A percentile compares a stretch with the other conserved stretches of the same genome.
Evolutionary conservation across 2,329 filamentous ascomycete genomes (phyloP).

Genomic region (Hymenoscyphus linearis): DNA sequence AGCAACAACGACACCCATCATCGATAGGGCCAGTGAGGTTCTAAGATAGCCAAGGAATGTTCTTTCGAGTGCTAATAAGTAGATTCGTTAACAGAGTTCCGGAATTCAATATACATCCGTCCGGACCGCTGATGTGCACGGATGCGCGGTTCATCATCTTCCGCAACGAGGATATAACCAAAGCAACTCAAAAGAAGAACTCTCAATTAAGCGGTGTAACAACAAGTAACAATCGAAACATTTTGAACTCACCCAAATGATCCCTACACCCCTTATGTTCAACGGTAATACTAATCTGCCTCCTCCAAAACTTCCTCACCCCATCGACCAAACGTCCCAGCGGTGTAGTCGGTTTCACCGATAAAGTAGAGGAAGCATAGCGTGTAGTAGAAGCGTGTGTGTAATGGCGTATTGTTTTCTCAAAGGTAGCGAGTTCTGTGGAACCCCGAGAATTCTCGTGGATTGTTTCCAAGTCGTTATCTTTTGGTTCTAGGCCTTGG

Average conservation of each 20-base stretch:
- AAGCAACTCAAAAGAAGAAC: not conserved
- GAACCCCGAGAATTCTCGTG: conserved; percentile 24
- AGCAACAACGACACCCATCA: conserved; percentile 59
- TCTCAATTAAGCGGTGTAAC: not conserved
- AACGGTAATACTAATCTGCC: conserved; percentile 45
- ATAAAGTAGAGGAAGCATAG: conserved; percentile 6
- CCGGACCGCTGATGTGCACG: too few species aligned
- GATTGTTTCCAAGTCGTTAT: not conserved
- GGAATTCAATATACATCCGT: not conserved
- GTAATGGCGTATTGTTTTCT: conserved; percentile 23
- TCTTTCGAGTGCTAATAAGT: conserved; percentile 66
- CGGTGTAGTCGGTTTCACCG: conserved; percentile 18
- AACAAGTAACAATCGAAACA: not conserved
- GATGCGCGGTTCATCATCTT: not conserved
- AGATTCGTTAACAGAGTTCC: conserved; percentile 1
- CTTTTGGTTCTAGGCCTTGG: not conserved
- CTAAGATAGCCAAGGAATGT: conserved; percentile 71
- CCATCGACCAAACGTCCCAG: conserved; percentile 18
- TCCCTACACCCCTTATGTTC: conserved; percentile 46
- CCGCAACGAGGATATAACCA: not conserved
- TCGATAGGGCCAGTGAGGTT: conserved; percentile 63
- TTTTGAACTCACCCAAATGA: conserved; percentile 46
- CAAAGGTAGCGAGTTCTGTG: conserved; percentile 21
- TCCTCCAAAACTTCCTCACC: conserved; percentile 40
- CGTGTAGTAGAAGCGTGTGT: conserved; percentile 19